A percentile compares a stretch with the other conserved stretches of the same genome.
Evolutionary conservation across 1,139 yeast genomes (phyloP).

Genomic region (Pichia sp.): DNA sequence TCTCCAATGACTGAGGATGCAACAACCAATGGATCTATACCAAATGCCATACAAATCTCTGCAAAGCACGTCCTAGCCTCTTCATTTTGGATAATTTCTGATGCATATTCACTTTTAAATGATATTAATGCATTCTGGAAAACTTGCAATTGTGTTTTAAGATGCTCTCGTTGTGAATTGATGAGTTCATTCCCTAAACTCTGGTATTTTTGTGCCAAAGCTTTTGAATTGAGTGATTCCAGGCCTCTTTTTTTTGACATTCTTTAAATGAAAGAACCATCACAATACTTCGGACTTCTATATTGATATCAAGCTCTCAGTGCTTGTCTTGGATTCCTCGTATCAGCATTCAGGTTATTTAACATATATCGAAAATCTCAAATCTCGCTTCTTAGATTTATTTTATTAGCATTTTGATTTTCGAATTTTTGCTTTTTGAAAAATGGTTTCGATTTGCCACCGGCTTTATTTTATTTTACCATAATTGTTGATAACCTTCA

Average conservation of each 20-base stretch:
- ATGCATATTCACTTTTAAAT: slow-evolving; percentile 58
- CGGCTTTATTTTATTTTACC: no score
- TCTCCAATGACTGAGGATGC: slow-evolving; percentile 19
- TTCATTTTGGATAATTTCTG: slow-evolving; percentile 57
- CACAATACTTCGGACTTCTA: no score
- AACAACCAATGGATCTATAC: slow-evolving; percentile 73
- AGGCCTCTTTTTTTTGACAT: slow-evolving; percentile 25
- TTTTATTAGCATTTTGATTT: no score
- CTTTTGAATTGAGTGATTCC: slow-evolving; percentile 15
- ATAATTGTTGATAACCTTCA: no score
- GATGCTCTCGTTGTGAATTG: slow-evolving; percentile 43
- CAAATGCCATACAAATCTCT: slow-evolving; percentile 68
- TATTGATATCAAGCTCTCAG: no score
- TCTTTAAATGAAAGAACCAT: no score
- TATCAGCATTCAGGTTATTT: no score
- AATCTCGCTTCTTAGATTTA: no score
- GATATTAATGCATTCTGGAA: slow-evolving; percentile 55
- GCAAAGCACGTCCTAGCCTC: slow-evolving; percentile 67
- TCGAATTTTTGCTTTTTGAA: no score
- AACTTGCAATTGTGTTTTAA: slow-evolving; percentile 53
- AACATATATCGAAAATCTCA: no score
- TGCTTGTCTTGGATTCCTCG: no score
- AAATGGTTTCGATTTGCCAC: no score
- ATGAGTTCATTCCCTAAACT: slow-evolving; percentile 28
- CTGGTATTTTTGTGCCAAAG: slow-evolving; percentile 22